phyloP scores from a whole-genome alignment of 2,329 filamentous ascomycete genomes.

The Herpotrichia juniperi region DNA sequence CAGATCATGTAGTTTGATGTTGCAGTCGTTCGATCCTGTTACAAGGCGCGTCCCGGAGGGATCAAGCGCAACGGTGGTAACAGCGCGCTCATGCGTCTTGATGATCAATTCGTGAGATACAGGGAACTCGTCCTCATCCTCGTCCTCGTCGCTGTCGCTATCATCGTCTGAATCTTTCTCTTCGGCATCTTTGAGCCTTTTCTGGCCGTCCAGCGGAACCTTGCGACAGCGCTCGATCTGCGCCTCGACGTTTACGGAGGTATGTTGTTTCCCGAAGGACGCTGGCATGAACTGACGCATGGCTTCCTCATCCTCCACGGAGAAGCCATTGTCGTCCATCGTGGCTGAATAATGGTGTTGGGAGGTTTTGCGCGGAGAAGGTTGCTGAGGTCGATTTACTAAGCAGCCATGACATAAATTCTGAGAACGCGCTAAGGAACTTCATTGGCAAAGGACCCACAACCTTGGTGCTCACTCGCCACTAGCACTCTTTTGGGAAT shows the following conservation, averaged over 20 bases:
- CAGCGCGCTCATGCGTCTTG: constrained; percentile 87
- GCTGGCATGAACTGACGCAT: constrained; percentile 79
- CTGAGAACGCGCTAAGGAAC: background rate
- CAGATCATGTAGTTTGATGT: constrained; percentile 92
- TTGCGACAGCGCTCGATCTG: constrained; percentile 83
- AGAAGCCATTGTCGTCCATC: constrained; percentile 32
- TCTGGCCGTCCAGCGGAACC: constrained; percentile 49
- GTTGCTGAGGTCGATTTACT: constrained; percentile 2
- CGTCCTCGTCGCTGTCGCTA: constrained; percentile 65
- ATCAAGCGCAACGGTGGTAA: constrained; percentile 85
- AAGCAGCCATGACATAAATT: constrained; percentile 3
- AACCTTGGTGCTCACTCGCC: background rate
- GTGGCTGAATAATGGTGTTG: constrained; percentile 11
- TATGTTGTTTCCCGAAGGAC: constrained; percentile 83
- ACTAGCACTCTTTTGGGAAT: background rate
- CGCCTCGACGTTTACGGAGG: constrained; percentile 73
- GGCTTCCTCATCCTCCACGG: constrained; percentile 63
- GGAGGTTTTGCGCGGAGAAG: background rate
- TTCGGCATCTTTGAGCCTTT: constrained; percentile 34
- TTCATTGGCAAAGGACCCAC: background rate
- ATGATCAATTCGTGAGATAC: constrained; percentile 91
- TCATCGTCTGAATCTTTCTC: constrained; percentile 53
- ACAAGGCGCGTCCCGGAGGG: constrained; percentile 82
- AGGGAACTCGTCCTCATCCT: constrained; percentile 87
- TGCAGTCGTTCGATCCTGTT: constrained; percentile 91